Conservation (phyloP, 2,329 filamentous ascomycete species). For the Ceratocystis eucalypticola region DNA sequence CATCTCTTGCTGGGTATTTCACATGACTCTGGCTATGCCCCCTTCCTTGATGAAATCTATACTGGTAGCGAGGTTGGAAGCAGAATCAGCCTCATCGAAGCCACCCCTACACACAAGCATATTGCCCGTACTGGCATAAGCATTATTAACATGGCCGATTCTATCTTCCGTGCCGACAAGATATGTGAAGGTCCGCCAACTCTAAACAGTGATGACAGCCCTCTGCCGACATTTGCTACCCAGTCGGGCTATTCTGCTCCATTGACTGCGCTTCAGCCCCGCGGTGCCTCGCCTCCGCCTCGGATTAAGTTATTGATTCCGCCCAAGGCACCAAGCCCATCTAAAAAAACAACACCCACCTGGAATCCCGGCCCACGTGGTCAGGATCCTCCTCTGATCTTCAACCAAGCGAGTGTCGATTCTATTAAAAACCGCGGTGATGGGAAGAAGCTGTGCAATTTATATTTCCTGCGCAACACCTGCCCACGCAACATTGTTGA, state of each 20-base stretch:
- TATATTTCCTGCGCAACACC: conserved; percentile 44
- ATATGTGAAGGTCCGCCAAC: conserved; percentile 28
- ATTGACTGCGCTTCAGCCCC: neutral
- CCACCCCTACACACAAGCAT: conserved; percentile 38
- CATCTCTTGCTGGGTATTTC: conserved; percentile 48
- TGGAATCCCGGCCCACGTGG: conserved; percentile 13
- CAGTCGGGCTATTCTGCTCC: neutral
- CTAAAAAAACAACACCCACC: conserved; percentile 3
- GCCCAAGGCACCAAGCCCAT: neutral
- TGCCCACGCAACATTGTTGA: conserved; percentile 38
- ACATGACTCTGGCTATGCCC: conserved; percentile 47
- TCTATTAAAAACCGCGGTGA: conserved; percentile 43
- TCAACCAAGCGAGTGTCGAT: conserved; percentile 32
- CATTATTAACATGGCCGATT: conserved; percentile 33
- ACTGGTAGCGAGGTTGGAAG: conserved; percentile 30
- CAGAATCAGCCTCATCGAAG: conserved; percentile 42
- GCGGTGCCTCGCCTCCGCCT: conserved; percentile 10
- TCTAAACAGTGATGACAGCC: neutral
- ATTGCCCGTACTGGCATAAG: conserved; percentile 31
- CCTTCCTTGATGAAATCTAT: conserved; percentile 43
- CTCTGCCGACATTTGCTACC: neutral
- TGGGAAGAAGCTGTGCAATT: conserved; percentile 47
- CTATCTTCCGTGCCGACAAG: conserved; percentile 42
- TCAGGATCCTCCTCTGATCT: conserved; percentile 3
- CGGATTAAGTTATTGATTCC: conserved; percentile 9